Conservation (phyloP, 768 basidiomycete genomes). For the Suillus spraguei region DNA sequence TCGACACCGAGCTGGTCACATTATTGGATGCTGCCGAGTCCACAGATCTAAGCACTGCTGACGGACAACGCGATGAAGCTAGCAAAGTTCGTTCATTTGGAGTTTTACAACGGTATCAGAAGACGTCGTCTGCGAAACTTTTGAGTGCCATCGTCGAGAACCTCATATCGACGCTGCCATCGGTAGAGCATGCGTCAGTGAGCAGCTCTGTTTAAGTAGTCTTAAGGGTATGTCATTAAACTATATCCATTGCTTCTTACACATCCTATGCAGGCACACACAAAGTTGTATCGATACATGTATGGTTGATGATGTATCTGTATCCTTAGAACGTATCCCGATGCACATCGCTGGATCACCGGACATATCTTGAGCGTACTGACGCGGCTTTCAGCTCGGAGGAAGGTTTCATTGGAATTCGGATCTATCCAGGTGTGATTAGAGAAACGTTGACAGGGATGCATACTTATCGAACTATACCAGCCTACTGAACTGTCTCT, state of each 20-base stretch:
- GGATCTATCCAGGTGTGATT: background rate
- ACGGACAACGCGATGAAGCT: slow-evolving; percentile 22
- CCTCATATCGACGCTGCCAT: slow-evolving; percentile 36
- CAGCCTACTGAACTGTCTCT: background rate
- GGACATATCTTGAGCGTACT: background rate
- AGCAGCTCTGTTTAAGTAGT: background rate
- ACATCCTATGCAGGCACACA: slow-evolving; percentile 4
- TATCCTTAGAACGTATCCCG: background rate
- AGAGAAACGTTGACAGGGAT: background rate
- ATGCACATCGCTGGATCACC: background rate
- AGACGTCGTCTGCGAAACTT: slow-evolving; percentile 69
- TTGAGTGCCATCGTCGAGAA: slow-evolving; percentile 62
- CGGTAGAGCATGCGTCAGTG: slow-evolving; percentile 14
- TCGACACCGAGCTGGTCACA: slow-evolving; percentile 89
- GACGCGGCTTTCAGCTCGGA: background rate
- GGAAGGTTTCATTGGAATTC: background rate
- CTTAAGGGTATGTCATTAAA: background rate
- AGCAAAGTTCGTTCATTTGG: slow-evolving; percentile 41
- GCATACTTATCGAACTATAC: background rate
- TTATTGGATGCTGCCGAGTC: slow-evolving; percentile 72
- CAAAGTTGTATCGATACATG: slow-evolving; percentile 1
- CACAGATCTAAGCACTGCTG: slow-evolving; percentile 20
- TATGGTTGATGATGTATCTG: slow-evolving; percentile 4
- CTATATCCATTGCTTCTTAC: background rate
- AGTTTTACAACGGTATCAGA: slow-evolving; percentile 62